These are phyloP conservation scores for Rubia tinctorum DNA, from an alignment of 305 asterid species.

Conservation along the genomic window DNA sequence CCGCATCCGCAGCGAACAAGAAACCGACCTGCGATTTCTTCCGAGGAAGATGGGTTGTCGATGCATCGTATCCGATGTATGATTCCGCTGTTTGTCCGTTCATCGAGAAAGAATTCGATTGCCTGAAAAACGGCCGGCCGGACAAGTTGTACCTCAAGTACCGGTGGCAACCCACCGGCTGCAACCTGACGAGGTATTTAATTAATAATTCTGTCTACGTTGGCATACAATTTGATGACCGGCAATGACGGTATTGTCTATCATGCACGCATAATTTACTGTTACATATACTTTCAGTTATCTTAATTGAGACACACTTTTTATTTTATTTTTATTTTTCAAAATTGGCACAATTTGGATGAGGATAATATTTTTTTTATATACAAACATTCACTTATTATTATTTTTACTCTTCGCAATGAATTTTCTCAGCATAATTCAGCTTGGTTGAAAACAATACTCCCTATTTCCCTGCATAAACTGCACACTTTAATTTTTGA, in stretches of 20 bases:
- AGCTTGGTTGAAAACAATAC: no score
- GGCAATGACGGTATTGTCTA: not conserved
- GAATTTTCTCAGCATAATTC: no score
- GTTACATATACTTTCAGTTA: not conserved
- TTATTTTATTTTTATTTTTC: no score
- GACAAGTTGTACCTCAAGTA: slow-evolving; percentile 19
- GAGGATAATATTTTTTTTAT: no score
- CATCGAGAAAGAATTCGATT: slow-evolving; percentile 22
- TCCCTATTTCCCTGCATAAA: no score
- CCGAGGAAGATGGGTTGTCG: slow-evolving; percentile 25
- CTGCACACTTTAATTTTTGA: no score
- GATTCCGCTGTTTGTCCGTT: slow-evolving; percentile 25
- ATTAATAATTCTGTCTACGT: not conserved
- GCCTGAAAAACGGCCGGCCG: slow-evolving; percentile 29
- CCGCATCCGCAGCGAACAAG: not conserved
- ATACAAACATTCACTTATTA: no score
- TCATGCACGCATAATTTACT: not conserved
- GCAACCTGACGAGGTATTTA: slow-evolving; percentile 5
- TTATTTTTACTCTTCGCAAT: no score
- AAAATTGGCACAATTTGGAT: no score
- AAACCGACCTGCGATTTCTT: slow-evolving; percentile 13
- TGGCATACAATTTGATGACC: no score
- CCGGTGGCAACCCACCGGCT: slow-evolving; percentile 28
- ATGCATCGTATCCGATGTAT: slow-evolving; percentile 25
- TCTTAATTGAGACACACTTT: no score